phyloP scores from a whole-genome alignment of 2,329 filamentous ascomycete species.

The Arthrobotrys musiformis region DNA sequence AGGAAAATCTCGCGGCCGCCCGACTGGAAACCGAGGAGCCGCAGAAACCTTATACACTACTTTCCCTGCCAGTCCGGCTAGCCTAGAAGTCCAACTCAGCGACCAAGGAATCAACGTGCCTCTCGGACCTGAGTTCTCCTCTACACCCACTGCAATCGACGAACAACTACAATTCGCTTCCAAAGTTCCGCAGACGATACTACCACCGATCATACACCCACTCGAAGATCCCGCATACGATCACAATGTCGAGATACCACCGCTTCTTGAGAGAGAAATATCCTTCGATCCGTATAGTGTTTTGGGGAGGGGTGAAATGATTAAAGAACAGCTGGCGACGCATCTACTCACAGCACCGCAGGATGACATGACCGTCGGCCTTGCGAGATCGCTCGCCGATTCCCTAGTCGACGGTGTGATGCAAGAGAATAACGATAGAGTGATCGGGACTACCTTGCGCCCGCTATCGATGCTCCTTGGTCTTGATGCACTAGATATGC shows the following conservation, averaged over 20 bases:
- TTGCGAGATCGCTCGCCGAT: slow-evolving; percentile 33
- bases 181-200: slow-evolving; percentile 42
- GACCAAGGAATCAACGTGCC: slow-evolving; percentile 42
- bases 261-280: slow-evolving; percentile 36
- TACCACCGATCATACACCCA: slow-evolving; percentile 49
- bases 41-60: slow-evolving; percentile 65
- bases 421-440: slow-evolving; percentile 20
- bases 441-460: slow-evolving; percentile 16
- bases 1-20: slow-evolving; percentile 79
- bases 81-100: slow-evolving; percentile 39
- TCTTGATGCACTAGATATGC: slow-evolving; percentile 45
- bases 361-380: slow-evolving; percentile 20
- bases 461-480: slow-evolving; percentile 40
- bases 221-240: slow-evolving; percentile 44
- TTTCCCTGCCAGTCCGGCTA: slow-evolving; percentile 71
- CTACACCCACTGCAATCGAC: slow-evolving; percentile 46
- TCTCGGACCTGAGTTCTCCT: slow-evolving; percentile 27
- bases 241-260: slow-evolving; percentile 48
- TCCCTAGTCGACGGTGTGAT: slow-evolving; percentile 37
- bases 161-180: slow-evolving; percentile 45
- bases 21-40: slow-evolving; percentile 64
- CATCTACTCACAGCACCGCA: slow-evolving; percentile 26
- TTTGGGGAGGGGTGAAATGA: slow-evolving; percentile 28
- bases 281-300: slow-evolving; percentile 37
- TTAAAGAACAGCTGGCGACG: slow-evolving; percentile 44